A percentile compares a stretch with the other conserved stretches of the same genome.
Evolutionary conservation across 441 rosid genomes (phyloP).

Genomic region (Gossypium schwendimanii): DNA sequence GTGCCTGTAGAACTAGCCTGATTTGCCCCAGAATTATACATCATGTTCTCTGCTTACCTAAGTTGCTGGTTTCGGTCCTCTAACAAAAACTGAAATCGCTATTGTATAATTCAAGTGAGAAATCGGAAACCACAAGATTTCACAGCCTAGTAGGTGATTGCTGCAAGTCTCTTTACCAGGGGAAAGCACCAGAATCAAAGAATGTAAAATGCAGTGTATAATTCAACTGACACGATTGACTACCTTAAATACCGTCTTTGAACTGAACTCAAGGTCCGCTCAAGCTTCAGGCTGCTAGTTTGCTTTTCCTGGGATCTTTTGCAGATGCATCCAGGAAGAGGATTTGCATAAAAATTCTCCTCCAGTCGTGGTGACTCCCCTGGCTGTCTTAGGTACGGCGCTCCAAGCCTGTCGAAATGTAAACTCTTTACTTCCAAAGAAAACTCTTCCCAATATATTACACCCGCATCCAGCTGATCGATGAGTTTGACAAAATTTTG

Average conservation of each 20-base stretch:
- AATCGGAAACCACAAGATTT: constrained; percentile 14
- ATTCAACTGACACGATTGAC: constrained; percentile 10
- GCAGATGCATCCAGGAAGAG: constrained; percentile 82
- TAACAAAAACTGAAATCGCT: constrained; percentile 8
- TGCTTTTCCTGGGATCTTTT: constrained; percentile 32
- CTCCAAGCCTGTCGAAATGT: constrained; percentile 60
- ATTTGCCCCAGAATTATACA: constrained; percentile 18
- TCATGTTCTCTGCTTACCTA: constrained; percentile 16
- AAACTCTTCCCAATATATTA: constrained; percentile 64
- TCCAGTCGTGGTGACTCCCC: constrained; percentile 70
- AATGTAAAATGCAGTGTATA: not conserved
- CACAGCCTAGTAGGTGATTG: constrained; percentile 17
- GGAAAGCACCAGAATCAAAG: constrained; percentile 12
- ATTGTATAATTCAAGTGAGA: constrained; percentile 1
- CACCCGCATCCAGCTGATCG: constrained; percentile 64
- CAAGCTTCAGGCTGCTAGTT: constrained; percentile 14
- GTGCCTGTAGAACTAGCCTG: constrained; percentile 17
- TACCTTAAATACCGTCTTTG: constrained; percentile 26
- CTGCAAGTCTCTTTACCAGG: constrained; percentile 2
- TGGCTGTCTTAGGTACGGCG: constrained; percentile 53
- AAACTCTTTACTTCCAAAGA: constrained; percentile 50
- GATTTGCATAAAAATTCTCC: constrained; percentile 90
- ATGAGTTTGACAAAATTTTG: constrained; percentile 56
- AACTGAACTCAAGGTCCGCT: constrained; percentile 18
- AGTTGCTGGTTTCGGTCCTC: constrained; percentile 12